A percentile compares a stretch with the other conserved stretches of the same genome.
Conservation (phyloP, 257 asterid genomes). For the Solanum chilense region DNA sequence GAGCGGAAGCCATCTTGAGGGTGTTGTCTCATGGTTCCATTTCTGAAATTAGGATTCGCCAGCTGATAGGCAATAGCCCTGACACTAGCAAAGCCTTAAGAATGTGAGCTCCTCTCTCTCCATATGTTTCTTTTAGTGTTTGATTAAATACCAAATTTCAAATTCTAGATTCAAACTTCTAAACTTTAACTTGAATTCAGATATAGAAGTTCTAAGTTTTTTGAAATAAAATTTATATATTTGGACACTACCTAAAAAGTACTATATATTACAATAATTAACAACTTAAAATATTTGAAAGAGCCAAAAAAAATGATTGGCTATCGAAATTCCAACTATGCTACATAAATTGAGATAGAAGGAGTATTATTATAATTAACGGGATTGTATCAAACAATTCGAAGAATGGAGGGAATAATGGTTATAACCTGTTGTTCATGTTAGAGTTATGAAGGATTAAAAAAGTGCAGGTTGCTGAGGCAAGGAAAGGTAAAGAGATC, state of each 20-base stretch:
- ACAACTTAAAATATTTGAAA: not conserved
- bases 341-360: not conserved
- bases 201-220: not conserved
- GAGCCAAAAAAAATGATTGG: not conserved
- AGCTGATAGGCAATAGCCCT: conserved; percentile 92
- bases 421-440: not conserved
- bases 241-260: not conserved
- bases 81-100: conserved; percentile 98
- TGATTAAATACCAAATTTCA: not conserved
- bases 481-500: conserved; percentile 58
- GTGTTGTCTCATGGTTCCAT: conserved; percentile 55
- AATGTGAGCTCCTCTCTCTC: conserved; percentile 32
- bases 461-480: conserved; percentile 61
- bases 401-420: not conserved
- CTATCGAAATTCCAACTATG: not conserved
- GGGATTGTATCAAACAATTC: not conserved
- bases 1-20: conserved; percentile 58
- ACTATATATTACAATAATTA: not conserved
- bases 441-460: not conserved
- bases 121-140: not conserved
- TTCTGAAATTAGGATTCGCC: conserved; percentile 82
- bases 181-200: not conserved
- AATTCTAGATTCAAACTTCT: not conserved
- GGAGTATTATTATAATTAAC: not conserved
- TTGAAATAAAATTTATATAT: not conserved